Base-by-base conservation (phyloP, 2,329 filamentous ascomycete genomes). In the Aspergillus puulaauensis region DNA sequence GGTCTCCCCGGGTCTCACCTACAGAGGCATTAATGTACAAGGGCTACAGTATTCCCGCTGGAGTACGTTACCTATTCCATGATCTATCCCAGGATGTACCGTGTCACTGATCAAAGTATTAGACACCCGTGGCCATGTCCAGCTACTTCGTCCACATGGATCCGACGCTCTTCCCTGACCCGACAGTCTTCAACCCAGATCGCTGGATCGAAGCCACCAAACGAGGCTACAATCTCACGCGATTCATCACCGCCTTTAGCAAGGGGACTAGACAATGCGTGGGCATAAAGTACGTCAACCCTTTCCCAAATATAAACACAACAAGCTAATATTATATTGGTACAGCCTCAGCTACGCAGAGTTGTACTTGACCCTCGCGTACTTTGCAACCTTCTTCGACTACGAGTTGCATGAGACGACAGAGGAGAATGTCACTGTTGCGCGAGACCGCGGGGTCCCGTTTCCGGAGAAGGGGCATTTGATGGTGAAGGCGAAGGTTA, bases 21-120 rank as follows among this genome's bases (percentile, higher is more conserved):
- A 58, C 50, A 1, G 66, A 72, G 37, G 51, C 65, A 0, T 54
- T 75, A 44, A 57, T 61, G 3, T 75, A 73, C 50, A 68, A 71
- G 17, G 53, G 64, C 8, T 67, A 68, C 50, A 55, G 57, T 3
- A 75, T 55, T 12, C 45, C 52, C 6, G 24, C 52, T 2, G 52
- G 52, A 14, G 52, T 49, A 43, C 3, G 52, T 39, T 21, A 11
- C 15, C 33, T 12, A 4, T 6, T 2, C 17, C 11, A 19, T 12
- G 2, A 5, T 2, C 17, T 6, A 19, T 17, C 6, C 3, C 12
- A 5, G 1, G 3, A 21, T 21, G 21, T 21, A 21, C 21, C 17
- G 17, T 21, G 3, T 21, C 21, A 21, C 21, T 21, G 4, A 21
- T 21, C 21, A 3, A 21, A 21, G n/a, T 14, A 33, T 23, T 21